A percentile compares a stretch with the other conserved stretches of the same genome.
Evolutionary conservation across 2,329 filamentous ascomycete genomes (phyloP).

Genomic region (Zasmidium cellare): DNA sequence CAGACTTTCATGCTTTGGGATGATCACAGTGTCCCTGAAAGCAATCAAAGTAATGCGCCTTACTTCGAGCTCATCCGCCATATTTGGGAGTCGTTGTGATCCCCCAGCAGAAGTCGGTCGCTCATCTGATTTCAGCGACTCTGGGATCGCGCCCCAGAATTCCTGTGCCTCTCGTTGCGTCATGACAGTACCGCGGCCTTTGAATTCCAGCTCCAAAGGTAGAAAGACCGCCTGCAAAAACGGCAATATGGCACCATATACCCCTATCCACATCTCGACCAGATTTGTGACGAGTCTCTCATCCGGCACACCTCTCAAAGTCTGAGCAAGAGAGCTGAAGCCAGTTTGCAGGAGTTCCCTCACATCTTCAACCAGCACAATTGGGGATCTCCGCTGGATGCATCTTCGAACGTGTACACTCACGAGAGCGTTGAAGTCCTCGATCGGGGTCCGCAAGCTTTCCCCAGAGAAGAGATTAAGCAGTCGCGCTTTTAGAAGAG

Average conservation of each 20-base stretch:
- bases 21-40: constrained; percentile 84
- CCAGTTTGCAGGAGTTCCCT: constrained; percentile 75
- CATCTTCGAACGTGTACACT: constrained; percentile 75
- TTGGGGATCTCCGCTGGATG: constrained; percentile 70
- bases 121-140: constrained; percentile 41
- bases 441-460: constrained; percentile 74
- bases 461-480: constrained; percentile 80
- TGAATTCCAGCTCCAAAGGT: constrained; percentile 89
- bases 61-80: constrained; percentile 72
- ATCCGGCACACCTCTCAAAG: constrained; percentile 74
- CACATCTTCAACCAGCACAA: constrained; percentile 72
- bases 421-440: constrained; percentile 82
- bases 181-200: constrained; percentile 79
- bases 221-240: constrained; percentile 96
- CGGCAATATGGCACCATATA: constrained; percentile 85
- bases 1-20: constrained; percentile 84
- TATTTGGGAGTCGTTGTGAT: constrained; percentile 37
- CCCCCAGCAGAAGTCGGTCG: constrained; percentile 42
- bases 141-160: constrained; percentile 78
- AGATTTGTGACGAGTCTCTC: constrained; percentile 86
- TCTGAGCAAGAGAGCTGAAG: constrained; percentile 83
- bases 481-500: constrained; percentile 72
- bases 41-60: constrained; percentile 83
- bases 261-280: constrained; percentile 91
- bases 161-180: constrained; percentile 76